These are phyloP conservation scores for Amphichorda felina DNA, from an alignment of 2,329 filamentous ascomycete genomes.

Conservation along the genomic window DNA sequence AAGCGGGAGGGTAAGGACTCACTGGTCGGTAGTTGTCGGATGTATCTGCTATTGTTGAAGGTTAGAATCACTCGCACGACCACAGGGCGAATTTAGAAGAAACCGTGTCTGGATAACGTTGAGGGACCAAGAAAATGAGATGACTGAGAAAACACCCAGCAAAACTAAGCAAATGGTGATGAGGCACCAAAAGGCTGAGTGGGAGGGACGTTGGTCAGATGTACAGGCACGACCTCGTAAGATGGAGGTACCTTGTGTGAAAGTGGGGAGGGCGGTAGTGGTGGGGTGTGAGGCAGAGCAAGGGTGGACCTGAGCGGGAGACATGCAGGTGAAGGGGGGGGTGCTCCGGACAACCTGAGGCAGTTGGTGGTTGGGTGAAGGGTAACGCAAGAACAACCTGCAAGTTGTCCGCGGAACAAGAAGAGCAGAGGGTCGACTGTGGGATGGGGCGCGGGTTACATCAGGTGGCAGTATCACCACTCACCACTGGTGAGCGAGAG, in stretches of 20 bases:
- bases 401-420: no score
- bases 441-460: neutral
- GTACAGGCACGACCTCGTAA: no score
- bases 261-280: conserved; percentile 11
- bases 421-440: no score
- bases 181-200: neutral
- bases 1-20: conserved; percentile 20
- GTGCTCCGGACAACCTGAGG: conserved; percentile 2
- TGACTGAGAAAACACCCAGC: no score
- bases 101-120: no score
- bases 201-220: neutral
- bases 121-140: no score
- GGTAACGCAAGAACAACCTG: no score
- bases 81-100: neutral
- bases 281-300: conserved; percentile 22
- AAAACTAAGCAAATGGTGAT: neutral
- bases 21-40: conserved; percentile 51
- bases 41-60: conserved; percentile 38
- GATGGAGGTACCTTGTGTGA: neutral
- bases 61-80: conserved; percentile 32
- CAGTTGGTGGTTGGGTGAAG: no score
- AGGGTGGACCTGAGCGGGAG: conserved; percentile 31
- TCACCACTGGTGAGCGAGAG: neutral
- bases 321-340: conserved; percentile 32
- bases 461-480: neutral